These are phyloP conservation scores for Suillus placidus DNA, from an alignment of 768 basidiomycete genomes.

Conservation along the genomic window DNA sequence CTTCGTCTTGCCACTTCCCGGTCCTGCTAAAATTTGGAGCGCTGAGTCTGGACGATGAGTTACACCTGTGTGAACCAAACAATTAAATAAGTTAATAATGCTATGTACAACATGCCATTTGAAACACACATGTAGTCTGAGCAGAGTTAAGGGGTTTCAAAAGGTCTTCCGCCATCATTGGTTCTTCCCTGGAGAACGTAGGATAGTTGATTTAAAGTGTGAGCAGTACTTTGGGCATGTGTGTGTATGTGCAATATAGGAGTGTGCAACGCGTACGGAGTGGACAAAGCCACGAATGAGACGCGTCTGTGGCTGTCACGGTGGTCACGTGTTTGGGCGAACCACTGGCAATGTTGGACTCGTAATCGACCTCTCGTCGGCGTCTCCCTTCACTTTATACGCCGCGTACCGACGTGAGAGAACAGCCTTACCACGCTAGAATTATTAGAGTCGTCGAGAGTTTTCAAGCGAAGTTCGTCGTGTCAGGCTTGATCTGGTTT, in stretches of 20 bases:
- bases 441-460: not conserved
- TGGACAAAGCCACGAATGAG: not conserved
- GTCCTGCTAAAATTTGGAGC: slow-evolving; percentile 82
- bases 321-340: slow-evolving; percentile 6
- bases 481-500: not conserved
- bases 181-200: no score
- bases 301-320: slow-evolving; percentile 8
- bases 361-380: not conserved
- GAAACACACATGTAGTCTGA: slow-evolving; percentile 14
- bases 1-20: slow-evolving; percentile 77
- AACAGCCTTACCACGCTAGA: not conserved
- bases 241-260: not conserved
- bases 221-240: not conserved
- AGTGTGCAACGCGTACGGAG: not conserved
- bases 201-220: no score
- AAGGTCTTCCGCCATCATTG: slow-evolving; percentile 4
- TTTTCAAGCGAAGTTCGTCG: not conserved
- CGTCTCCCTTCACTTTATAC: not conserved
- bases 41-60: slow-evolving; percentile 61
- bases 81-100: not conserved
- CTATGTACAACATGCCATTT: not conserved
- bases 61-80: slow-evolving; percentile 52
- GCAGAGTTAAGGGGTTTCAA: slow-evolving; percentile 14
- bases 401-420: not conserved
- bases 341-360: not conserved